Percentiles rank a stretch among this genome's conserved stretches.
Evolutionary conservation across 2,329 filamentous ascomycete genomes (phyloP).

Genomic region (Chrysoporthe cubensis): DNA sequence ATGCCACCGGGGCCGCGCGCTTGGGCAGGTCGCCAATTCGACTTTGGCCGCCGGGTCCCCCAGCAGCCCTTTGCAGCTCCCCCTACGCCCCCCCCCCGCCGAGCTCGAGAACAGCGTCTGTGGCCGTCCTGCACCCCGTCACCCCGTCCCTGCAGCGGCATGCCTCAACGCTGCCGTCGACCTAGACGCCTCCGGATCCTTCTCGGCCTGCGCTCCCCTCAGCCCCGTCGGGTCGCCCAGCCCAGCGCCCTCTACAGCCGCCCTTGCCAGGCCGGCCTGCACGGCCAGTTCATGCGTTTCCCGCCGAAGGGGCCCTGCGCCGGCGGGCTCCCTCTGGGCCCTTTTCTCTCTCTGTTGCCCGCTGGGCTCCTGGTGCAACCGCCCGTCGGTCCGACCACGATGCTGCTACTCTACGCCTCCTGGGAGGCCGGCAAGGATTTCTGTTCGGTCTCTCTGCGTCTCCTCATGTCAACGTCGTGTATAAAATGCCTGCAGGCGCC

Average conservation of each 20-base stretch:
- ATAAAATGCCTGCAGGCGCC: constrained; percentile 24
- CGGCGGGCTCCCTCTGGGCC: constrained; percentile 9
- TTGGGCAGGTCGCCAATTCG: constrained; percentile 8
- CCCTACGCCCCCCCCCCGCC: not conserved
- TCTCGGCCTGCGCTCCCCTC: constrained; percentile 17
- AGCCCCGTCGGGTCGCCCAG: constrained; percentile 14
- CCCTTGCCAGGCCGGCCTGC: constrained; percentile 12
- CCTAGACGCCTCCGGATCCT: constrained; percentile 32
- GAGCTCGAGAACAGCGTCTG: constrained; percentile 20
- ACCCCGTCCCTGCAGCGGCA: constrained; percentile 32
- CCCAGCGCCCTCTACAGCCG: constrained; percentile 7
- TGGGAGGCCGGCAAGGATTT: constrained; percentile 13
- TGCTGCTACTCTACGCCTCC: constrained; percentile 15
- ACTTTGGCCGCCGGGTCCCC: constrained; percentile 1
- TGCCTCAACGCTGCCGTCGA: constrained; percentile 27
- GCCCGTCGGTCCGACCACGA: constrained; percentile 24
- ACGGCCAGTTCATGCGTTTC: constrained; percentile 1
- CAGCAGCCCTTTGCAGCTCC: constrained; percentile 17
- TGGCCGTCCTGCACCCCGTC: constrained; percentile 27
- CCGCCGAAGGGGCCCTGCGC: not conserved
- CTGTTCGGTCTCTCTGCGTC: constrained; percentile 16
- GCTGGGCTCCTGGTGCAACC: constrained; percentile 21
- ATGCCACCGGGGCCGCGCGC: constrained; percentile 16
- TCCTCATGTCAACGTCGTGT: constrained; percentile 3
- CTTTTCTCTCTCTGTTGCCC: constrained; percentile 15